Base-by-base conservation (phyloP, 768 basidiomycete species). In the Suillus tomentosus region DNA sequence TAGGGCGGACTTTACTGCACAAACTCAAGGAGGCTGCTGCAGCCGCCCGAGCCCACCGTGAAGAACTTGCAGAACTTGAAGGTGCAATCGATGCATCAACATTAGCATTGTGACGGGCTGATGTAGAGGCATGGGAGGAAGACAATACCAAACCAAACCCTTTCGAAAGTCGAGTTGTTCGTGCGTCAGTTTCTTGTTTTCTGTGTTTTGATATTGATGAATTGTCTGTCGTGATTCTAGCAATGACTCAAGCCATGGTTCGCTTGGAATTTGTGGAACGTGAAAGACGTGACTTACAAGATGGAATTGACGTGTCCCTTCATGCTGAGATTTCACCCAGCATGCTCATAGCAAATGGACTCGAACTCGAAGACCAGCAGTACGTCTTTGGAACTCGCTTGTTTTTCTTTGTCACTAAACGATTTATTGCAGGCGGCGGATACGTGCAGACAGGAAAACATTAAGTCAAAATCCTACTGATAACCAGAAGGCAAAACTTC, bases 291-390 rank as follows among this genome's bases (percentile, higher is more conserved):
- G 56, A 58, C 14, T 7, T 58, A 19, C 27, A 58, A 58, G 27
- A 58, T 37, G 56, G 56, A 11, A 27, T 22, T 3, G 24, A 58
- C 15, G 6, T 1, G 6, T 58, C 34, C 36, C n/a, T 58, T 19
- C 56, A 58, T 11, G 56, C 36, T 7, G 37, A 58, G 36, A 40
- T 58, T 3, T 58, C 37, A 31, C 56, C 56, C 36, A 58, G 56
- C 37, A 1, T 58, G 5, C 56, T 58, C 19, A n/a, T 58, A 9
- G 36, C 14, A 22, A 58, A 31, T 31, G 56, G 56, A 1, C 24
- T 58, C 6, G 56, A 58, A 3, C 36, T 58, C 0, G 56, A 58
- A n/a, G 56, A 58, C 13, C 56, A 58, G 15, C 56, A 58, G 56
- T 58, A 58, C 0, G 56, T 37, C 22, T 39, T 2, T 1, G 9